Conservation (phyloP, 2,329 filamentous ascomycete genomes). For the Cytospora mali region DNA sequence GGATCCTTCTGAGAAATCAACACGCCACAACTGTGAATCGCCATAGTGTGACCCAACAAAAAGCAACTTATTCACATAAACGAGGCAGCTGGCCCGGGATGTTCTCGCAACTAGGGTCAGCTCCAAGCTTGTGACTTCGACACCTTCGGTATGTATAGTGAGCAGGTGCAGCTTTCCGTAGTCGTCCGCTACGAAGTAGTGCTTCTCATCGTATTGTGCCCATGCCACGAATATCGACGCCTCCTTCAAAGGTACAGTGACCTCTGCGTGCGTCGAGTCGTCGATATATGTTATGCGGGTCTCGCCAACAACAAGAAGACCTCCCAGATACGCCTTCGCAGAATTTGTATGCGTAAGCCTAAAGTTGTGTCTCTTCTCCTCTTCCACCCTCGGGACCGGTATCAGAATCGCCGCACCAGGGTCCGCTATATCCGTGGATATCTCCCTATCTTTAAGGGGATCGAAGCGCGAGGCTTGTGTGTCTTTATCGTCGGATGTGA, state of each 20-base stretch:
- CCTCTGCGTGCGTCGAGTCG: slow-evolving; percentile 68
- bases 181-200: slow-evolving; percentile 89
- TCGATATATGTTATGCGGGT: slow-evolving; percentile 85
- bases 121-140: slow-evolving; percentile 72
- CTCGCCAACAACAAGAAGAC: slow-evolving; percentile 75
- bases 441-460: slow-evolving; percentile 55
- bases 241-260: slow-evolving; percentile 68
- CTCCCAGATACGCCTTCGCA: slow-evolving; percentile 63
- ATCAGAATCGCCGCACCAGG: slow-evolving; percentile 63
- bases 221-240: slow-evolving; percentile 90
- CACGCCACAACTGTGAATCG: slow-evolving; percentile 79
- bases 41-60: slow-evolving; percentile 93
- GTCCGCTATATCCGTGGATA: slow-evolving; percentile 56
- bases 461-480: slow-evolving; percentile 58
- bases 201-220: slow-evolving; percentile 78
- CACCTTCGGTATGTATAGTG: slow-evolving; percentile 69
- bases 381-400: slow-evolving; percentile 58
- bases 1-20: slow-evolving; percentile 49
- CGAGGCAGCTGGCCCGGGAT: slow-evolving; percentile 74
- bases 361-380: slow-evolving; percentile 62
- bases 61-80: slow-evolving; percentile 74
- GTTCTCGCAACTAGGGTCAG: slow-evolving; percentile 67
- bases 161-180: slow-evolving; percentile 86
- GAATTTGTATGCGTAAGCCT: slow-evolving; percentile 51
- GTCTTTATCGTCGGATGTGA: slow-evolving; percentile 62